A percentile compares a stretch with the other conserved stretches of the same genome.
phyloP scores from a whole-genome alignment of 1,139 yeast species.

The Suhomyces bolitotheri region DNA sequence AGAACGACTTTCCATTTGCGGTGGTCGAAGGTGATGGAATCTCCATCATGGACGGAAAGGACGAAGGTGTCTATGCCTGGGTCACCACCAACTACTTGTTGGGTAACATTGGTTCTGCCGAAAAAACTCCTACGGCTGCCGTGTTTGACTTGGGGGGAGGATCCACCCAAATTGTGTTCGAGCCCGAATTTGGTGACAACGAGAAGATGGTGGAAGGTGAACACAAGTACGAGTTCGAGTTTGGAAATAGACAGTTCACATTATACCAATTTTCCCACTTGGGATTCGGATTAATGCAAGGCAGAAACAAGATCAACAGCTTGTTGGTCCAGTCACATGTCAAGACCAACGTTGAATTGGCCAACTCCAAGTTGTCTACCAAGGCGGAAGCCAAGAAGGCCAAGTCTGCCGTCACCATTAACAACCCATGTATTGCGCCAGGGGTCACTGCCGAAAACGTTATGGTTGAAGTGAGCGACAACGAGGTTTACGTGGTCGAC shows the following conservation, averaged over 20 bases:
- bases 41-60: constrained; percentile 91
- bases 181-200: constrained; percentile 67
- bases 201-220: constrained; percentile 80
- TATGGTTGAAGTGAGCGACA: constrained; percentile 52
- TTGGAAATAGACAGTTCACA: constrained; percentile 79
- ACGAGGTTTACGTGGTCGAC: constrained; percentile 58
- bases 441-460: constrained; percentile 56
- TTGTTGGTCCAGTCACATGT: constrained; percentile 54
- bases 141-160: constrained; percentile 99
- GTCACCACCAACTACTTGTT: constrained; percentile 89
- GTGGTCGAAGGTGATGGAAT: constrained; percentile 81
- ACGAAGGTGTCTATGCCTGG: constrained; percentile 99
- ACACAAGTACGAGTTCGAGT: constrained; percentile 75
- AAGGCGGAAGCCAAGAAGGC: constrained; percentile 43
- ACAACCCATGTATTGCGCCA: constrained; percentile 88
- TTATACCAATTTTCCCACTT: constrained; percentile 93
- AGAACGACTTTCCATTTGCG: constrained; percentile 82
- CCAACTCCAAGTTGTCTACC: constrained; percentile 31
- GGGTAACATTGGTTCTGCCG: constrained; percentile 83
- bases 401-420: constrained; percentile 43
- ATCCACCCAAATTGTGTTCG: constrained; percentile 96
- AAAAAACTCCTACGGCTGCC: constrained; percentile 83
- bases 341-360: constrained; percentile 29
- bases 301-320: constrained; percentile 77
- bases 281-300: constrained; percentile 95